Base-by-base conservation (phyloP, 805 yeast genomes). In the Ogataea kodamae region DNA sequence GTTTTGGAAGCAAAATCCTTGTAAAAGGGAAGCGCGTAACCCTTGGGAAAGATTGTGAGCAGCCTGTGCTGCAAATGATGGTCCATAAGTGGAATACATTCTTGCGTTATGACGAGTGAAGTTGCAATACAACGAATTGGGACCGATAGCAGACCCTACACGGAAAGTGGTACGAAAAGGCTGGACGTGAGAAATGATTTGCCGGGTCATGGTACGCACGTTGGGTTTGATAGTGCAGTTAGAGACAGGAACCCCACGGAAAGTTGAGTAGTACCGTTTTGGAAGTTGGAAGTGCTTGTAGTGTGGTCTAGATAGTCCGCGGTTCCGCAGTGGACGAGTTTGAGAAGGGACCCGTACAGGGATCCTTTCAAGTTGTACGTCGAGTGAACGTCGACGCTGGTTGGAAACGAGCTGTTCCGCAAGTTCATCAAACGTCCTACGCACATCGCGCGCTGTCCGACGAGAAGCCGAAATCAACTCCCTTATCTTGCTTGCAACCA, bases 31-130 rank as follows among this genome's bases (percentile, higher is more conserved):
- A 9, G 55, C 54, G 29, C 72, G 59, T 13, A 68, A 28, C 5
- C 74, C 75, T 18, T 71, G 55, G 1, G 82, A 74, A 55, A 81
- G 61, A 48, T 70, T 76, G 40, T 64, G 63, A 17, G 75, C 79
- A 36, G 80, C 84, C 45, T 78, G 79, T 34, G 69, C 72, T 2
- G 79, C 61, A 9, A 57, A 48, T 10, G 52, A 52, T 5, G 55
- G 54, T 6, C 68, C 64, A 40, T 53, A 63, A 1, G 65, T 57
- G 8, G 66, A 57, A 35, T 59, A 67, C 50, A 58, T 57, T 49
- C 72, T 54, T 1, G 62, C 52, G 27, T 59, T 61, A 15, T 62
- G 59, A 28, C 51, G 49, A 5, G 55, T 48, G 38, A 66, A 67
- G 37, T 62, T 53, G 18, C 55, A 49, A 35, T 64, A 67, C 14